Evolutionary conservation across 495 filamentous ascomycete species (phyloP), one percentile per base, ranked within the genome.

Genomic region (Neurospora tetrasperma): DNA sequence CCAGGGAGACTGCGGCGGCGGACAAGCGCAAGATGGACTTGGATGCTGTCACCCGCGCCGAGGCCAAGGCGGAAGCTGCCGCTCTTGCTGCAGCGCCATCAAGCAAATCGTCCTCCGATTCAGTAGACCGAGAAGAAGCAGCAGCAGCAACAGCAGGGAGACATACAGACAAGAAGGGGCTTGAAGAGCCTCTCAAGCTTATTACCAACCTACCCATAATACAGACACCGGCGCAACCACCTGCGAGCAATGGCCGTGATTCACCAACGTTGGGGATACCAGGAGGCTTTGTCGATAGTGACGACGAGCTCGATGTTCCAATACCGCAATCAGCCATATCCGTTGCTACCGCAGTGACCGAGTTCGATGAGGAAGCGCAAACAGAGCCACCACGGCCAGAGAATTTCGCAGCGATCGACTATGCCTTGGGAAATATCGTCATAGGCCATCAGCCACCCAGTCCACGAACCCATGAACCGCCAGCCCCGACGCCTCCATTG

Each of bases 251-350:
- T 42, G 69, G 69, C 31, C 74, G 70, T 70, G 91, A 93, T 74
- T 93, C 92, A 31, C 90, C 91, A 11, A 92, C 88, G 2, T 81
- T 96, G 35, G 92, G 93, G 14, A 87, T 90, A 69, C 88, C 89
- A 12, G 87, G 86, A 42, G 85, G 84, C 59, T 89, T 89, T 71
- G 82, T 85, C 27, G 73, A 76, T 31, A 66, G 70, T 35, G 78
- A 66, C 27, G 54, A 66, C 54, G 54, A 66, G 27, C 54, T 3
- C 54, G 54, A 66, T 35, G 35, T 66, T 18, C 54, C 54, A 69
- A 76, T 79, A 1, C 87, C 87, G 14, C 80, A 80, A 48, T 88
- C 85, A 16, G 84, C 86, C 8, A 75, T 86, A 20, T 87, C 92
- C 11, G 82, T 78, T n/a, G 87, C 85, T 9, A 86, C 88, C 23